These are phyloP conservation scores for Ustilago cynodontis DNA, from an alignment of 1,284 basidiomycete species.

Conservation along the genomic window DNA sequence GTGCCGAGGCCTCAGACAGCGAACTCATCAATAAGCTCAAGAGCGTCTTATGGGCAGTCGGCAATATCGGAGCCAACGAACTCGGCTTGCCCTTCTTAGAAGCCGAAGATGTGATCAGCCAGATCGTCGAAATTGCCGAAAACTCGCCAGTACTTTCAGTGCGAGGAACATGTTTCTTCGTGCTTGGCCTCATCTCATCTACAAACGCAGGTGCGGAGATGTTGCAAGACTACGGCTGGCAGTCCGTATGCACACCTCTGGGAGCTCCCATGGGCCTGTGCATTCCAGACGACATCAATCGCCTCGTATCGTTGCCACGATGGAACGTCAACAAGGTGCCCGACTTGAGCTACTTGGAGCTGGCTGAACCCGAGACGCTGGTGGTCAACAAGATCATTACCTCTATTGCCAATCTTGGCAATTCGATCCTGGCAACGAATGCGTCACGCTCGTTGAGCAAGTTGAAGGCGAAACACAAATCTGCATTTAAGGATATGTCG, in stretches of 20 bases:
- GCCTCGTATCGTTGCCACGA: constrained; percentile 84
- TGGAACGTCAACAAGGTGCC: constrained; percentile 74
- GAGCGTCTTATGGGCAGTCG: constrained; percentile 95
- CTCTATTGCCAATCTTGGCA: constrained; percentile 91
- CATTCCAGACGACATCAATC: constrained; percentile 83
- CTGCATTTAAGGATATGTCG: constrained; percentile 48
- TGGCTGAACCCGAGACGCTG: constrained; percentile 73
- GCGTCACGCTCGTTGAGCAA: constrained; percentile 58
- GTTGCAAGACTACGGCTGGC: constrained; percentile 89
- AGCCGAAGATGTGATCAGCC: constrained; percentile 90
- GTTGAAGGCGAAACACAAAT: constrained; percentile 73
- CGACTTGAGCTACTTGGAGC: constrained; percentile 38
- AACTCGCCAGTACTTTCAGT: constrained; percentile 89
- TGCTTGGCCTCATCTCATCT: constrained; percentile 84
- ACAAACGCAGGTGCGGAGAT: constrained; percentile 82
- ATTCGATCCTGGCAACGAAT: constrained; percentile 85
- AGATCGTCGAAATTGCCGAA: constrained; percentile 90
- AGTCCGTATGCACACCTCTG: constrained; percentile 81
- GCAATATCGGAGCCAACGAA: constrained; percentile 90
- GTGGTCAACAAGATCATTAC: constrained; percentile 87
- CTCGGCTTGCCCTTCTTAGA: constrained; percentile 93
- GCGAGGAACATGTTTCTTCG: constrained; percentile 95
- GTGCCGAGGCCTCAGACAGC: constrained; percentile 83
- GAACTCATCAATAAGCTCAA: constrained; percentile 89
- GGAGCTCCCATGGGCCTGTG: constrained; percentile 89